Conservation (phyloP, 2,329 filamentous ascomycete genomes). For the Aspergillus felis region DNA sequence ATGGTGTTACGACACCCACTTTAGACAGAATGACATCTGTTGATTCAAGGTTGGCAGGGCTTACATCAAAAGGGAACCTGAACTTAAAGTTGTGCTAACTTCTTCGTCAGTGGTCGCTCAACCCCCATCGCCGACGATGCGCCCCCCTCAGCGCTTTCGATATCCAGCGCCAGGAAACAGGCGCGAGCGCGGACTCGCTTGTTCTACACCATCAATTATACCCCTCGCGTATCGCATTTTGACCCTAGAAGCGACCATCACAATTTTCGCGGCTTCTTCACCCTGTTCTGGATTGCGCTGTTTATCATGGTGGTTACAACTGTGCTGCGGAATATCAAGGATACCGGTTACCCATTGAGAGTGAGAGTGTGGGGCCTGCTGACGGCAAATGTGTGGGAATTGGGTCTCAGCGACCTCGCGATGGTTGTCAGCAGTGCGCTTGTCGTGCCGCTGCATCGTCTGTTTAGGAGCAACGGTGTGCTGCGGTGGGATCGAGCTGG, state of each 20-base stretch:
- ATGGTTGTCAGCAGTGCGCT: conserved; percentile 77
- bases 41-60: conserved; percentile 32
- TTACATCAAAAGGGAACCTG: background rate
- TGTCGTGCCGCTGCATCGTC: conserved; percentile 67
- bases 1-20: conserved; percentile 20
- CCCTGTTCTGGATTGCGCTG: conserved; percentile 94
- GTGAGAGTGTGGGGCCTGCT: conserved; percentile 86
- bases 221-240: conserved; percentile 88
- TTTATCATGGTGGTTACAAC: conserved; percentile 96
- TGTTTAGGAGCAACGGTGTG: conserved; percentile 56
- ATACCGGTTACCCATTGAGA: conserved; percentile 81
- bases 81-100: background rate
- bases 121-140: conserved; percentile 85
- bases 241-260: conserved; percentile 87
- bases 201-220: conserved; percentile 91
- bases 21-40: conserved; percentile 25
- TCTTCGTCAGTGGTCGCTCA: conserved; percentile 62
- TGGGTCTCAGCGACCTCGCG: conserved; percentile 74
- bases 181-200: conserved; percentile 76
- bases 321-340: conserved; percentile 88
- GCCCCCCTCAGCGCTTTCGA: conserved; percentile 82
- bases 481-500: conserved; percentile 74
- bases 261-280: conserved; percentile 96
- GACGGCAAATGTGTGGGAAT: conserved; percentile 81
- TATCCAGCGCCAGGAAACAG: conserved; percentile 80